These are phyloP conservation scores for Castanea sativa DNA, from an alignment of 306 rosid species.

Conservation along the genomic window DNA sequence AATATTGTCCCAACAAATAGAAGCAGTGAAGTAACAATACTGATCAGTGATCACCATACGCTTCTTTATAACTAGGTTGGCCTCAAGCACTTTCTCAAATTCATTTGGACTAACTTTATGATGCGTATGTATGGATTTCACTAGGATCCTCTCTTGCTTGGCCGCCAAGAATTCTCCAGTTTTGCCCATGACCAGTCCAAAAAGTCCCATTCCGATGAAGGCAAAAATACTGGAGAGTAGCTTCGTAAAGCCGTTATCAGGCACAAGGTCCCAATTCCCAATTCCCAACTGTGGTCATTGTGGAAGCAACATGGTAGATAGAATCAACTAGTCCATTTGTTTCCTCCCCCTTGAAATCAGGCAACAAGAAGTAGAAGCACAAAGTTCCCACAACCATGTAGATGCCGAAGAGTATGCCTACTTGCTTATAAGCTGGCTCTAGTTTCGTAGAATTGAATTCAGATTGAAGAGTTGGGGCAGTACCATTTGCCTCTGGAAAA, in stretches of 20 bases:
- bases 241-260: neutral
- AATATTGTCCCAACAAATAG: neutral
- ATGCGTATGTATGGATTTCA: neutral
- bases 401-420: neutral
- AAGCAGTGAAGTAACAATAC: neutral
- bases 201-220: neutral
- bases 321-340: neutral
- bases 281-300: neutral
- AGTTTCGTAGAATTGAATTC: neutral
- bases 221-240: neutral
- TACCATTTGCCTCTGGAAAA: neutral
- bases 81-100: neutral
- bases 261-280: constrained; percentile 2
- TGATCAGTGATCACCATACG: neutral
- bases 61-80: neutral
- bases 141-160: neutral
- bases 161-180: neutral
- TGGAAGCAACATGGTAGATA: neutral
- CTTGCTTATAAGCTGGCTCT: neutral
- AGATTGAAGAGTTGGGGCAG: neutral
- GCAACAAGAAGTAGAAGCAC: neutral
- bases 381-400: neutral
- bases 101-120: neutral
- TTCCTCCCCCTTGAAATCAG: neutral
- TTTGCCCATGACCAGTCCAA: neutral